Evolutionary conservation across 2,329 filamentous ascomycete species (phyloP).

Genomic region (Hymenoscyphus repandus): DNA sequence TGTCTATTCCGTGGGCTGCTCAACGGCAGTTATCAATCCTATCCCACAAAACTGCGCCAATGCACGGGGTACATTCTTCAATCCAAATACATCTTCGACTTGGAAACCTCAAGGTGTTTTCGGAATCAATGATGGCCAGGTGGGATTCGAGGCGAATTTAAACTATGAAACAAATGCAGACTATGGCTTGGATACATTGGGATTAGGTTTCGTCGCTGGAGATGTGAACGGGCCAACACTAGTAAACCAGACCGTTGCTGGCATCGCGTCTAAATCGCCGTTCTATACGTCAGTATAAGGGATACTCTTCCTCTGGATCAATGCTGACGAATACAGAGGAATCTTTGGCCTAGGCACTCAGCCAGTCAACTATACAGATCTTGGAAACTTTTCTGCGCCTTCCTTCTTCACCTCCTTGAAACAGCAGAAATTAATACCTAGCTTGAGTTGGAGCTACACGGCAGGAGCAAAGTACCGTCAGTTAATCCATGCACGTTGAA

Average conservation of each 20-base stretch:
- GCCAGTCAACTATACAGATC: constrained; percentile 8
- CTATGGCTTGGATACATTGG: constrained; percentile 11
- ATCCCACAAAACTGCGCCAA: constrained; percentile 33
- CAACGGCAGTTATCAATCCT: constrained; percentile 28
- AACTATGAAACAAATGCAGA: constrained; percentile 28
- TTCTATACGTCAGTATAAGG: constrained; percentile 4
- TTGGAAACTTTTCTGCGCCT: constrained; percentile 15
- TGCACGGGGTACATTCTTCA: constrained; percentile 54
- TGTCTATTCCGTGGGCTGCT: constrained; percentile 29
- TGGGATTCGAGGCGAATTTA: constrained; percentile 25
- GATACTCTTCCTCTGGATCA: neutral
- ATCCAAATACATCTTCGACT: constrained; percentile 45
- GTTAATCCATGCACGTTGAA: constrained; percentile 7
- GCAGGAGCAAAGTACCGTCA: constrained; percentile 37
- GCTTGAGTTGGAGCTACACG: constrained; percentile 38
- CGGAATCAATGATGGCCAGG: constrained; percentile 28
- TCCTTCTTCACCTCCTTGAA: constrained; percentile 11
- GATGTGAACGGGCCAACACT: constrained; percentile 4
- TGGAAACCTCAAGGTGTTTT: constrained; percentile 41
- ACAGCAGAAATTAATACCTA: constrained; percentile 28
- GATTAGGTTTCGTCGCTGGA: constrained; percentile 7
- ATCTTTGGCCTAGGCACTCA: constrained; percentile 18
- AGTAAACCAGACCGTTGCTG: constrained; percentile 11
- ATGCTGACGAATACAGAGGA: constrained; percentile 2
- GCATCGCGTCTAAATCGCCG: neutral